phyloP scores from a whole-genome alignment of 2,329 filamentous ascomycete genomes.

The Arthrobotrys sinensis region DNA sequence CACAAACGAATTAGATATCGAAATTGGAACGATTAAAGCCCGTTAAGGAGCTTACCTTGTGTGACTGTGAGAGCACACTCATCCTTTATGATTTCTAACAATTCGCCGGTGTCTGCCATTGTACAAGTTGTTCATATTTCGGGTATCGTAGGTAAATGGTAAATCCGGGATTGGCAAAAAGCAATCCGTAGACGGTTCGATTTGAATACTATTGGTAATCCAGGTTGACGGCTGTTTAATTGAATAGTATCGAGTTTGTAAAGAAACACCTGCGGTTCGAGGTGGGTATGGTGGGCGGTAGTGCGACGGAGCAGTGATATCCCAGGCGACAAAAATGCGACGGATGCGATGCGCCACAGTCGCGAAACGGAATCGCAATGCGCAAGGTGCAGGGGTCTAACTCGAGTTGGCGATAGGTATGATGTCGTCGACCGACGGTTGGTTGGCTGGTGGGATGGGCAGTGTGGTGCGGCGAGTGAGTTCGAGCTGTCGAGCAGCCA shows the following conservation, averaged over 20 bases:
- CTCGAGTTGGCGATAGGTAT: constrained; percentile 51
- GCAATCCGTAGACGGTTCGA: constrained; percentile 4
- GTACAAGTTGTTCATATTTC: constrained; percentile 54
- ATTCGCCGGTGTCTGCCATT: constrained; percentile 59
- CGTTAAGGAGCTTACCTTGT: constrained; percentile 28
- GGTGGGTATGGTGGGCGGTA: background rate
- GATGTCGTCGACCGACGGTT: constrained; percentile 40
- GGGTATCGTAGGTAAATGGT: background rate
- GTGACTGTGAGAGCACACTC: constrained; percentile 57
- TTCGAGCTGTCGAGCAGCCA: constrained; percentile 47
- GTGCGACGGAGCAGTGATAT: constrained; percentile 12
- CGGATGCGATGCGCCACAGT: constrained; percentile 13
- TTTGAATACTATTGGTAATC: constrained; percentile 2
- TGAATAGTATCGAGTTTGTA: background rate
- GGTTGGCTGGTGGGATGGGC: constrained; percentile 27
- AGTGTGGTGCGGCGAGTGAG: constrained; percentile 11
- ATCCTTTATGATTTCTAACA: constrained; percentile 59
- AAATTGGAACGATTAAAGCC: background rate
- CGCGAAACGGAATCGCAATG: constrained; percentile 37
- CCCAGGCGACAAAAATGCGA: background rate
- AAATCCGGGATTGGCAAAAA: background rate
- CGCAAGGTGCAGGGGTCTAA: constrained; percentile 53
- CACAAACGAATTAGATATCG: constrained; percentile 5
- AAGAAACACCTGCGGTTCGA: background rate
- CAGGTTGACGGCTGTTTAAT: background rate